phyloP scores from a whole-genome alignment of 352 stramenopile genomes.

The Phytophthora cryptogea region DNA sequence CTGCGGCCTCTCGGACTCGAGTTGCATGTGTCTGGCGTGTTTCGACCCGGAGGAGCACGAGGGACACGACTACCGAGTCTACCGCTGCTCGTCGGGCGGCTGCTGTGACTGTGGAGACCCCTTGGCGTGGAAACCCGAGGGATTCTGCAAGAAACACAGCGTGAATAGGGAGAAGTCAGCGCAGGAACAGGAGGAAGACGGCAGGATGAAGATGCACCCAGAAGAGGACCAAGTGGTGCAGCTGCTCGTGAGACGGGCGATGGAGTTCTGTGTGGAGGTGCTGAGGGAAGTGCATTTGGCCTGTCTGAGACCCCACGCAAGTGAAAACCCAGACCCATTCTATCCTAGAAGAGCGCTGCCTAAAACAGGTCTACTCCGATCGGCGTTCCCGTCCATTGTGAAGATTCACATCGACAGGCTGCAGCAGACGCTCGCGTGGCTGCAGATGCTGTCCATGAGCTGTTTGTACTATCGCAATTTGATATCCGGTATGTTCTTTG shows the following conservation, averaged over 20 bases:
- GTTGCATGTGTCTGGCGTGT: conserved; percentile 84
- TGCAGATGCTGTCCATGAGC: conserved; percentile 75
- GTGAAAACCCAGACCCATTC: conserved; percentile 40
- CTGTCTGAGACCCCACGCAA: conserved; percentile 43
- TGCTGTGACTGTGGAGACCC: conserved; percentile 87
- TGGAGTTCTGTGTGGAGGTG: conserved; percentile 66
- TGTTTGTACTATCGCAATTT: conserved; percentile 71
- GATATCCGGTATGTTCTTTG: conserved; percentile 62
- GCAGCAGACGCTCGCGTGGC: conserved; percentile 62
- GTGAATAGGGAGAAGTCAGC: conserved; percentile 1
- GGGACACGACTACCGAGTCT: conserved; percentile 83
- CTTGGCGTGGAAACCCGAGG: conserved; percentile 73
- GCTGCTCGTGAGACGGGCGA: conserved; percentile 43
- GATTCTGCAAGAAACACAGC: conserved; percentile 80
- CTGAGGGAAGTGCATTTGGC: conserved; percentile 59
- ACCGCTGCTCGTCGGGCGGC: conserved; percentile 77
- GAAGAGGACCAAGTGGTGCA: conserved; percentile 50
- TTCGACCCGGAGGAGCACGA: conserved; percentile 83
- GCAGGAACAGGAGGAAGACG: conserved; percentile 1
- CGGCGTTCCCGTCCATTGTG: conserved; percentile 45
- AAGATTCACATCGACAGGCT: conserved; percentile 64
- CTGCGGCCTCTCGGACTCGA: conserved; percentile 85
- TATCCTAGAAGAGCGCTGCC: conserved; percentile 41
- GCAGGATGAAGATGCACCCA: conserved; percentile 36
- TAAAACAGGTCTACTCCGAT: conserved; percentile 45